Conservation (phyloP, 2,329 filamentous ascomycete genomes). For the Pezicula neosporulosa region DNA sequence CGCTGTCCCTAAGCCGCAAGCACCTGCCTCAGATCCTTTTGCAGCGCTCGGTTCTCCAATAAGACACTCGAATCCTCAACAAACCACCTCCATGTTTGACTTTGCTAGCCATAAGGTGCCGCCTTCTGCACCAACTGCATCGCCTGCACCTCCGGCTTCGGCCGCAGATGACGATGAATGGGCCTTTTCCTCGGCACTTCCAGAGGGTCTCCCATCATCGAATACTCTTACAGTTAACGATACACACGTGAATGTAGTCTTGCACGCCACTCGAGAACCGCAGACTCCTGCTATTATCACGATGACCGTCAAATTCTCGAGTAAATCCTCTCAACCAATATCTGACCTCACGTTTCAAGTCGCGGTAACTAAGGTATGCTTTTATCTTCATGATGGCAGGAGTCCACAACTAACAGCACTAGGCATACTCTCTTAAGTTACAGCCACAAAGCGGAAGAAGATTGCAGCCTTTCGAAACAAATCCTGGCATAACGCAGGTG, state of each 20-base stretch:
- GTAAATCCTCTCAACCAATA: conserved; percentile 68
- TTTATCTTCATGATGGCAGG: conserved; percentile 1
- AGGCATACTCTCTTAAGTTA: conserved; percentile 79
- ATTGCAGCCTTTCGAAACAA: conserved; percentile 68
- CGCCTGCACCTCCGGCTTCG: conserved; percentile 34
- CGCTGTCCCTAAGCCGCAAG: conserved; percentile 31
- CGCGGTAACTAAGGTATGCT: conserved; percentile 82
- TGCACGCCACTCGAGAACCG: conserved; percentile 61
- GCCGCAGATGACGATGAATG: conserved; percentile 80
- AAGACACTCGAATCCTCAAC: conserved; percentile 40
- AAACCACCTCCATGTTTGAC: conserved; percentile 46
- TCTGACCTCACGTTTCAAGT: conserved; percentile 85
- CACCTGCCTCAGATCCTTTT: conserved; percentile 52
- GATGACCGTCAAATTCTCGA: conserved; percentile 80
- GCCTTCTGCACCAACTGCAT: conserved; percentile 24
- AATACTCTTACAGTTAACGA: conserved; percentile 66
- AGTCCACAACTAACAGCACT: conserved; percentile 12
- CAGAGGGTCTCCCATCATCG: conserved; percentile 45
- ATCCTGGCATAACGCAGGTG: conserved; percentile 72
- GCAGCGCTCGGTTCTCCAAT: conserved; percentile 43
- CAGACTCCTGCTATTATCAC: conserved; percentile 46
- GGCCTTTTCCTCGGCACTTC: conserved; percentile 86
- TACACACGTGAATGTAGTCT: conserved; percentile 67
- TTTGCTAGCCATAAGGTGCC: conserved; percentile 33
- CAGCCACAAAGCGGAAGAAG: conserved; percentile 80